Evolutionary conservation across 495 filamentous ascomycete genomes (phyloP), one percentile per base, ranked within the genome.

Genomic region (Aspergillus bertholletiae): DNA sequence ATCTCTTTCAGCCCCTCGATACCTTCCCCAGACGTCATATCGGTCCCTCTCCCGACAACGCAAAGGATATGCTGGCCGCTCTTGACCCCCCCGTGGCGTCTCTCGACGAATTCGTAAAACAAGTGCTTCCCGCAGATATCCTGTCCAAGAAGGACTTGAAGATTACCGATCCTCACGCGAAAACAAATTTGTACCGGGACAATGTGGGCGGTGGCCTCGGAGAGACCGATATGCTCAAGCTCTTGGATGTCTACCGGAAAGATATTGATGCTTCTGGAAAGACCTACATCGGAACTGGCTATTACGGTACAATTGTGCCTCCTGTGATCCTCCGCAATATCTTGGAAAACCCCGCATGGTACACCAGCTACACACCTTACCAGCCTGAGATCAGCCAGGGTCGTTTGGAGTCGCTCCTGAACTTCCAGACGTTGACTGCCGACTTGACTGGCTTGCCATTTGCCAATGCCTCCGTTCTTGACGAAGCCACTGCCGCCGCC

Each of bases 351-450:
- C 94, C 94, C 1, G 95, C 86, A 15, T 98, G 94, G 94, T 98
- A 98, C 72, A 98, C 94, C 37, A 97, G 92, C 68, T 98, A 98
- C 67, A 97, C 94, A 0, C 94, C 94, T 23, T 98, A 98, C 70
- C 94, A 98, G 69, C 92, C 94, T 2, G 94, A 98, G 73, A 97
- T 98, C 76, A 96, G 90, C 64, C 94, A 98, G 71, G 94, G 88
- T 28, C 88, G 90, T 39, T 73, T 96, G 58, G 95, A 97, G 76
- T 96, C 92, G 7, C 76, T 98, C 37, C 77, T 98, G 41, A 98
- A 98, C 76, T 98, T 96, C 72, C 94, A 98, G 80, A 98, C 94
- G 12, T 69, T 98, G 73, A 88, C 96, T 6, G 84, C 88, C 7
- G 94, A 98, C 64, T 77, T 98, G 44, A 98, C 94, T 0, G 90